Conservation (phyloP, 1,284 basidiomycete species). For the Sanghuangporus sanghuang region DNA sequence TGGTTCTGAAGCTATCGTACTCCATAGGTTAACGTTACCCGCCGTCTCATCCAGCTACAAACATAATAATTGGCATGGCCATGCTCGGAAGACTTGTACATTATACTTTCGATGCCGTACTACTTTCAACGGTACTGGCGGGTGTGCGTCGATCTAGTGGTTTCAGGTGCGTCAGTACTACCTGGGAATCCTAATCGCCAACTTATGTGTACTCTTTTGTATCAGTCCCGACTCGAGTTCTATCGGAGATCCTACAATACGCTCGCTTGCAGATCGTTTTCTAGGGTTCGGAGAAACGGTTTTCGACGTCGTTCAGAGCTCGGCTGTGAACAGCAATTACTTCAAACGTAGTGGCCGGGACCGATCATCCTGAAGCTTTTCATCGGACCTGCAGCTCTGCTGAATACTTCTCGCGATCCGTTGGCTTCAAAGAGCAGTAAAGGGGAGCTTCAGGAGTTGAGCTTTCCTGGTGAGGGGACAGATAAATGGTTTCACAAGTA, state of each 20-base stretch:
- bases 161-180: conserved; percentile 62
- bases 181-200: neutral
- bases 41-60: neutral
- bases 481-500: neutral
- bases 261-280: conserved; percentile 75
- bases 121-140: conserved; percentile 86
- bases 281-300: conserved; percentile 84
- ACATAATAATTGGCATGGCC: conserved; percentile 3
- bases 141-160: conserved; percentile 90
- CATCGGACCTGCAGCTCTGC: neutral
- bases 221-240: conserved; percentile 60
- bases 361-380: neutral
- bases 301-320: conserved; percentile 78
- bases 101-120: conserved; percentile 80
- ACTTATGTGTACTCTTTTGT: neutral
- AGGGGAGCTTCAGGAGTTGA: neutral
- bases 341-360: conserved; percentile 49
- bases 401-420: neutral
- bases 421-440: neutral
- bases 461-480: neutral
- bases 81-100: conserved; percentile 75
- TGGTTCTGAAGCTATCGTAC: neutral
- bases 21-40: neutral
- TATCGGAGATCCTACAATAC: conserved; percentile 73
- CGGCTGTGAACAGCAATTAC: conserved; percentile 77